These are phyloP conservation scores for Trichoderma gracile DNA, from an alignment of 2,329 filamentous ascomycete genomes.

Conservation along the genomic window DNA sequence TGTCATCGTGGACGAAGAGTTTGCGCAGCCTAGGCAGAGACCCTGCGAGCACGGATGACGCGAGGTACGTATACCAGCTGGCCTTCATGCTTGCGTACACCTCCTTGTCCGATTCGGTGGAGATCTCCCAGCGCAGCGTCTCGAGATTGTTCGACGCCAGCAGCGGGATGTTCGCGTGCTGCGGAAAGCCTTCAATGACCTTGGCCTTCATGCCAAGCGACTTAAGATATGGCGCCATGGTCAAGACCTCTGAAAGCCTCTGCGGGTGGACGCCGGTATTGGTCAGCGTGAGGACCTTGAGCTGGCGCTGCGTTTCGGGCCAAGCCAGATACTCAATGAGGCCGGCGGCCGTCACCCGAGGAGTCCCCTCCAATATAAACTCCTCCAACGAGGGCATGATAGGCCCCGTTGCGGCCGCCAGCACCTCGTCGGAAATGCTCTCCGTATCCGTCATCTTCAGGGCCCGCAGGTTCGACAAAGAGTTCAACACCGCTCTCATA, in stretches of 20 bases:
- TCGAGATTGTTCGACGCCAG: constrained; percentile 68
- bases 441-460: constrained; percentile 71
- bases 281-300: constrained; percentile 69
- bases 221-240: constrained; percentile 57
- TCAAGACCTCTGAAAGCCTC: constrained; percentile 61
- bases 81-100: constrained; percentile 57
- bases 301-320: constrained; percentile 57
- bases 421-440: constrained; percentile 75
- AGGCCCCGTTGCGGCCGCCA: constrained; percentile 65
- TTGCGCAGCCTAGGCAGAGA: constrained; percentile 71
- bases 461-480: constrained; percentile 67
- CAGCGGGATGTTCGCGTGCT: constrained; percentile 54
- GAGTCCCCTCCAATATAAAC: constrained; percentile 70
- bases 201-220: constrained; percentile 57
- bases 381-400: constrained; percentile 74
- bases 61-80: constrained; percentile 82
- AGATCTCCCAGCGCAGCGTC: constrained; percentile 82
- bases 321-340: constrained; percentile 67
- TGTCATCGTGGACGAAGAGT: constrained; percentile 82
- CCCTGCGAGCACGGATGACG: constrained; percentile 75
- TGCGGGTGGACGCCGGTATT: constrained; percentile 69
- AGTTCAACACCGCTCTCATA: constrained; percentile 69
- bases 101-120: constrained; percentile 56
- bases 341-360: constrained; percentile 70
- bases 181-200: constrained; percentile 52